phyloP scores from a whole-genome alignment of 768 basidiomycete genomes.

The Obba rivulosa region DNA sequence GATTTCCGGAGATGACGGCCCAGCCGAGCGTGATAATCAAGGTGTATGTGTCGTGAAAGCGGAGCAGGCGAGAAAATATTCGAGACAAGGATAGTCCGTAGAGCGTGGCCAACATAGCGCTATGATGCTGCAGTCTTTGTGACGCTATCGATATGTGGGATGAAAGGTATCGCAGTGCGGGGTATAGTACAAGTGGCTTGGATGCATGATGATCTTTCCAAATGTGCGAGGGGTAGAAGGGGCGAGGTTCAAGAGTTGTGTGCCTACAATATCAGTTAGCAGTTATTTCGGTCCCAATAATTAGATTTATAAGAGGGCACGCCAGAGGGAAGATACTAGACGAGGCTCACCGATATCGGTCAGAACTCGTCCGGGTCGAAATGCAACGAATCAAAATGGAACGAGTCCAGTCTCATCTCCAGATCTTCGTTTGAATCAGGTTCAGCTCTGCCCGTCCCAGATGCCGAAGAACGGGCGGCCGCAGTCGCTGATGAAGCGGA shows the following conservation, averaged over 20 bases:
- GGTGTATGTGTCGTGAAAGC: slow-evolving; percentile 1
- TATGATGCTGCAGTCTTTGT: too few relatives aligned
- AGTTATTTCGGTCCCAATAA: too few relatives aligned
- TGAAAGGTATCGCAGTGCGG: not conserved
- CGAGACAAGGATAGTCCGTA: not conserved
- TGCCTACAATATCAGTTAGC: not conserved
- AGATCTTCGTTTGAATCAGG: slow-evolving; percentile 31
- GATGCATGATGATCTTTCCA: slow-evolving; percentile 5
- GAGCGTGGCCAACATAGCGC: too few relatives aligned
- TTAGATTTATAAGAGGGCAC: too few relatives aligned
- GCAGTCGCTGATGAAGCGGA: not conserved
- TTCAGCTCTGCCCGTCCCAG: not conserved
- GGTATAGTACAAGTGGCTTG: slow-evolving; percentile 1
- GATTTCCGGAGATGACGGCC: not conserved
- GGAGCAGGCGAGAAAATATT: not conserved
- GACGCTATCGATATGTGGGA: too few relatives aligned
- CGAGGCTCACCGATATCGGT: not conserved
- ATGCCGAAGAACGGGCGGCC: slow-evolving; percentile 1
- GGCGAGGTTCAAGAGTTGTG: not conserved
- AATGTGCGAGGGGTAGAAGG: not conserved
- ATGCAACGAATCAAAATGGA: slow-evolving; percentile 67
- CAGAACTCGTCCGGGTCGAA: slow-evolving; percentile 58
- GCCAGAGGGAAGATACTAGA: not conserved
- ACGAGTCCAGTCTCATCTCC: slow-evolving; percentile 66
- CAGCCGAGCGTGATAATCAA: not conserved